Conservation (phyloP, 129 eudicot species). For the Escallonia herrerae region DNA sequence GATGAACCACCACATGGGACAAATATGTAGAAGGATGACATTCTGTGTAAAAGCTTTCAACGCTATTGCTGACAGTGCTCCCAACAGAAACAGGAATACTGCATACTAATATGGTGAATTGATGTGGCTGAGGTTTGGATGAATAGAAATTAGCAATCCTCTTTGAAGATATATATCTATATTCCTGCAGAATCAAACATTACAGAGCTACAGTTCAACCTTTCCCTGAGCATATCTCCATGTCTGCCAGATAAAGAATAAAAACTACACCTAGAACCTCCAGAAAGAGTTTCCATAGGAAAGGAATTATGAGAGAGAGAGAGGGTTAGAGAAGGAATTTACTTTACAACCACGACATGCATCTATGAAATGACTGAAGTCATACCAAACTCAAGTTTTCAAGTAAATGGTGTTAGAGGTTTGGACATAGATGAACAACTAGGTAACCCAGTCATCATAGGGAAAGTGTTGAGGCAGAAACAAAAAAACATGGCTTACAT, state of each 20-base stretch:
- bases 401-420: not conserved
- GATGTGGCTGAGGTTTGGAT: slow-evolving; percentile 49
- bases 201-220: slow-evolving; percentile 1
- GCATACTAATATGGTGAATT: slow-evolving; percentile 52
- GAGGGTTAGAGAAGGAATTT: too few species aligned
- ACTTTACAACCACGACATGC: not conserved
- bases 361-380: not conserved
- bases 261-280: too few species aligned
- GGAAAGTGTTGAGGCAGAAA: not conserved
- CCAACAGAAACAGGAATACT: slow-evolving; percentile 45
- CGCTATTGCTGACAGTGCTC: slow-evolving; percentile 32
- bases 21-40: slow-evolving; percentile 52
- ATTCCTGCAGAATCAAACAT: slow-evolving; percentile 39
- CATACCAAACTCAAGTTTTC: too few species aligned
- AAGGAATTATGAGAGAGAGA: too few species aligned
- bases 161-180: slow-evolving; percentile 39
- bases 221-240: not conserved
- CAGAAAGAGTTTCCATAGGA: too few species aligned
- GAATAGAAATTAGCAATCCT: slow-evolving; percentile 46
- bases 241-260: not conserved
- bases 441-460: not conserved
- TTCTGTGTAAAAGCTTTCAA: slow-evolving; percentile 48
- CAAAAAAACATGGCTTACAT: slow-evolving; percentile 26
- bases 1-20: slow-evolving; percentile 52
- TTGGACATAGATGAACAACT: not conserved